These are phyloP conservation scores for Scedosporium dehoogii DNA, from an alignment of 2,329 filamentous ascomycete genomes.

Conservation along the genomic window DNA sequence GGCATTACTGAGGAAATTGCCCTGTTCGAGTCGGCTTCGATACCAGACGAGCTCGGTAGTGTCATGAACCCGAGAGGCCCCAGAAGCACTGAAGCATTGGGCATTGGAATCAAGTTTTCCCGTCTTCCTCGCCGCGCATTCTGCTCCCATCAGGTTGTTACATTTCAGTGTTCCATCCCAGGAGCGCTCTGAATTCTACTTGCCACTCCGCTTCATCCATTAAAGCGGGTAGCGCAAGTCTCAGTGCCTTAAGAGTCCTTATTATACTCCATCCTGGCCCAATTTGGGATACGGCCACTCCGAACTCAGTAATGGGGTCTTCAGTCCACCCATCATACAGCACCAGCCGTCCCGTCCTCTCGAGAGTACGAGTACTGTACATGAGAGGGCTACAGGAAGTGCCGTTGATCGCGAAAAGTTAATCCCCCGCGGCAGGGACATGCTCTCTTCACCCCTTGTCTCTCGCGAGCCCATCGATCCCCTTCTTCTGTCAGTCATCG, in stretches of 20 bases:
- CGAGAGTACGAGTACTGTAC: background rate
- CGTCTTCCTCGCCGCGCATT: background rate
- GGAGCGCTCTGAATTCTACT: background rate
- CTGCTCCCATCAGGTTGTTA: background rate
- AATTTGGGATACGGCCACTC: constrained; percentile 1
- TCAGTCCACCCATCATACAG: background rate
- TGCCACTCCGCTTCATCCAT: background rate
- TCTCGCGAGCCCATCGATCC: background rate
- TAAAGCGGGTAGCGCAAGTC: background rate
- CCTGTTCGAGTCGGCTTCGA: too few species aligned
- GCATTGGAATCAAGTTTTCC: too few species aligned
- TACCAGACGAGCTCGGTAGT: too few species aligned
- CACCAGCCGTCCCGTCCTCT: constrained; percentile 1
- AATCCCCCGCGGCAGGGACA: background rate
- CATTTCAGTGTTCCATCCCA: background rate
- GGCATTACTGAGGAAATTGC: too few species aligned
- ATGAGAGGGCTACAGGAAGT: background rate
- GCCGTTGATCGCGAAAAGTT: background rate
- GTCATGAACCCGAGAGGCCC: too few species aligned
- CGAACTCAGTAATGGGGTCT: constrained; percentile 3
- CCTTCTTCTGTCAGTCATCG: background rate
- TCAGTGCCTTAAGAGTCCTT: background rate
- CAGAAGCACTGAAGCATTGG: too few species aligned
- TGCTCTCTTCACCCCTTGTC: background rate
- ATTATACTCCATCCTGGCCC: constrained; percentile 2